Evolutionary conservation across 345 rosid genomes (phyloP).

Genomic region (Lagerstroemia speciosa): DNA sequence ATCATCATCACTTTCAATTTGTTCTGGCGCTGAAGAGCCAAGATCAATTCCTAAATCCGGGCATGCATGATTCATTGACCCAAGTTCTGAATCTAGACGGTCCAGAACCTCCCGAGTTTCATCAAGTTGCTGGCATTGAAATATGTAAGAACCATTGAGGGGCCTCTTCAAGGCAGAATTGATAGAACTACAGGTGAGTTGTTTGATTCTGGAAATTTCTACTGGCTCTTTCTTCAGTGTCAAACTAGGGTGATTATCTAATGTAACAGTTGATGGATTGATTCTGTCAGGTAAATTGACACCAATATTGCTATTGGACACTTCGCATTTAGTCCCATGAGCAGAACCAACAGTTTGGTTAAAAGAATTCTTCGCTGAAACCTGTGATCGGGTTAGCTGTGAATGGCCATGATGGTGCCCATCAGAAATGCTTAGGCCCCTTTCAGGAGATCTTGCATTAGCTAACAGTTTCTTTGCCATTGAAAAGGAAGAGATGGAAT

Average conservation of each 20-base stretch:
- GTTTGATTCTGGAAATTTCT: slow-evolving; percentile 8
- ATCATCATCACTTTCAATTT: slow-evolving; percentile 63
- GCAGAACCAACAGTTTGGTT: slow-evolving; percentile 26
- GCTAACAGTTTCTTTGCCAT: slow-evolving; percentile 16
- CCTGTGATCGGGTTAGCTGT: slow-evolving; percentile 16
- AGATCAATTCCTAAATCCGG: slow-evolving; percentile 27
- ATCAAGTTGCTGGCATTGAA: slow-evolving; percentile 15
- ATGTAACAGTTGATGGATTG: slow-evolving; percentile 12
- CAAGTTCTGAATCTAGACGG: slow-evolving; percentile 28
- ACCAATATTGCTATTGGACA: slow-evolving; percentile 4
- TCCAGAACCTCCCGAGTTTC: slow-evolving; percentile 17
- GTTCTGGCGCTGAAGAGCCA: slow-evolving; percentile 18
- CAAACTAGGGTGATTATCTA: slow-evolving; percentile 12
- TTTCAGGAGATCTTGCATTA: slow-evolving; percentile 26
- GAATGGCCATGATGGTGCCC: slow-evolving; percentile 26
- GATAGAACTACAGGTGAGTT: neutral
- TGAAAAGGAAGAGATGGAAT: slow-evolving; percentile 18
- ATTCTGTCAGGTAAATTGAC: slow-evolving; percentile 14
- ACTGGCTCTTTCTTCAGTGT: slow-evolving; percentile 33
- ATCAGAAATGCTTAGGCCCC: slow-evolving; percentile 18
- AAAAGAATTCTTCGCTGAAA: slow-evolving; percentile 26
- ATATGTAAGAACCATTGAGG: slow-evolving; percentile 7
- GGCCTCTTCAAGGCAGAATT: slow-evolving; percentile 17
- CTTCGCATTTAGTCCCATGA: slow-evolving; percentile 22
- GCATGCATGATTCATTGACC: slow-evolving; percentile 14